Evolutionary conservation across 208 protist genomes (phyloP).

Genomic region (Borovskyia barvae): DNA sequence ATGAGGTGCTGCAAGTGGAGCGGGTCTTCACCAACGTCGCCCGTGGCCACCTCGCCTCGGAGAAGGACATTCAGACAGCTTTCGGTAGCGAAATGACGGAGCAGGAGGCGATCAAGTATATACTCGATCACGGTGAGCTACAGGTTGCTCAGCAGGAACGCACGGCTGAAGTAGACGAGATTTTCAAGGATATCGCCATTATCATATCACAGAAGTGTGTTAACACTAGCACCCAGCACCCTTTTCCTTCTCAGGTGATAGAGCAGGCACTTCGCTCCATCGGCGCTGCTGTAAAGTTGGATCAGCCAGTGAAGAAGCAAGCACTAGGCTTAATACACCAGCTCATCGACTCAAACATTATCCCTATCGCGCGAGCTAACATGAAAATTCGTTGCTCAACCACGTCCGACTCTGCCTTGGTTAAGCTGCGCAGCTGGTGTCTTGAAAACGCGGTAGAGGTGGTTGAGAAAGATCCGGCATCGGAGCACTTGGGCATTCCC

Average conservation of each 20-base stretch:
- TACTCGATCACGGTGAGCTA: conserved; percentile 96
- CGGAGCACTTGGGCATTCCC: no score
- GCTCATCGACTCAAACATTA: conserved; percentile 76
- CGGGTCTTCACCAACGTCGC: conserved; percentile 88
- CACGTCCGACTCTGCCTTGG: conserved; percentile 34
- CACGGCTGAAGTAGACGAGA: conserved; percentile 88
- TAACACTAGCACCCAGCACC: conserved; percentile 89
- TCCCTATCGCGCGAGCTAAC: conserved; percentile 93
- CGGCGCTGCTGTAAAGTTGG: conserved; percentile 91
- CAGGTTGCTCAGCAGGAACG: conserved; percentile 97
- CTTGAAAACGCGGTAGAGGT: conserved; percentile 45
- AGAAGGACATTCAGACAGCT: conserved; percentile 77
- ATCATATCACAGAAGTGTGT: conserved; percentile 97
- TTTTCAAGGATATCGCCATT: conserved; percentile 95
- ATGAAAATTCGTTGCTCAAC: conserved; percentile 92
- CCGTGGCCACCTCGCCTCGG: conserved; percentile 70
- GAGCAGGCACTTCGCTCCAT: conserved; percentile 94
- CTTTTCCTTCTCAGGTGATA: conserved; percentile 90
- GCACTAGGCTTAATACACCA: conserved; percentile 92
- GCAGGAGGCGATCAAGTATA: conserved; percentile 81
- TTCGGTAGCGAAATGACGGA: conserved; percentile 66
- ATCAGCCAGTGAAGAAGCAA: conserved; percentile 92
- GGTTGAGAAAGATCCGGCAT: conserved; percentile 22
- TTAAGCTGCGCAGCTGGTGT: conserved; percentile 61
- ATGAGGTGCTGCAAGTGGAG: conserved; percentile 92